phyloP scores from a whole-genome alignment of 805 yeast species.

The Cyberlindnera maclurae region DNA sequence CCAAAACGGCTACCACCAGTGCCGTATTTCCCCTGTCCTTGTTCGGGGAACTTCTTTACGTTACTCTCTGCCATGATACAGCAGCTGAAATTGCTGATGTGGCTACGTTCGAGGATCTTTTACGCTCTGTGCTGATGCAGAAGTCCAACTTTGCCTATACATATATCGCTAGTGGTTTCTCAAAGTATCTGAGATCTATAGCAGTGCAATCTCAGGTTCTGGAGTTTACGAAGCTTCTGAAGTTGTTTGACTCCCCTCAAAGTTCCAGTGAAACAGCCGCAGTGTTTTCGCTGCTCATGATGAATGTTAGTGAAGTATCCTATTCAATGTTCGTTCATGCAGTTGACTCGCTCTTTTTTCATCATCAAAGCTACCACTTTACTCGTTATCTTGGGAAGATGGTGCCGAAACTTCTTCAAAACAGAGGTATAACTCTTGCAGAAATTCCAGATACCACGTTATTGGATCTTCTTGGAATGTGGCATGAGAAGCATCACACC shows the following conservation, averaged over 20 bases:
- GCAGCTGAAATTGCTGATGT: slow-evolving; percentile 6
- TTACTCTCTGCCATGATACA: slow-evolving; percentile 23
- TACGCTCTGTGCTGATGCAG: slow-evolving; percentile 2
- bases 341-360: slow-evolving; percentile 3
- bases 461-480: slow-evolving; percentile 12
- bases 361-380: slow-evolving; percentile 15
- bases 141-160: slow-evolving; percentile 12
- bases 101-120: neutral
- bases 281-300: slow-evolving; percentile 17
- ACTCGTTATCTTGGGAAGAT: slow-evolving; percentile 13
- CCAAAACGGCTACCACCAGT: slow-evolving; percentile 32
- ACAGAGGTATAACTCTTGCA: neutral
- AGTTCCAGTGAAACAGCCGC: slow-evolving; percentile 24
- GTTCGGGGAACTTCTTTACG: slow-evolving; percentile 29
- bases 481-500: slow-evolving; percentile 3
- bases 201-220: slow-evolving; percentile 4
- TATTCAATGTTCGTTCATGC: slow-evolving; percentile 18
- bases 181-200: neutral
- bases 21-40: slow-evolving; percentile 29
- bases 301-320: slow-evolving; percentile 14
- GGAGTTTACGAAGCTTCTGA: slow-evolving; percentile 22
- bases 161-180: neutral
- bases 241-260: slow-evolving; percentile 19
- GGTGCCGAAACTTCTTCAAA: neutral
- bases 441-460: slow-evolving; percentile 2